Base-by-base conservation (phyloP, 202 grass and related monocot species). In the Dendrocalamus latiflorus region DNA sequence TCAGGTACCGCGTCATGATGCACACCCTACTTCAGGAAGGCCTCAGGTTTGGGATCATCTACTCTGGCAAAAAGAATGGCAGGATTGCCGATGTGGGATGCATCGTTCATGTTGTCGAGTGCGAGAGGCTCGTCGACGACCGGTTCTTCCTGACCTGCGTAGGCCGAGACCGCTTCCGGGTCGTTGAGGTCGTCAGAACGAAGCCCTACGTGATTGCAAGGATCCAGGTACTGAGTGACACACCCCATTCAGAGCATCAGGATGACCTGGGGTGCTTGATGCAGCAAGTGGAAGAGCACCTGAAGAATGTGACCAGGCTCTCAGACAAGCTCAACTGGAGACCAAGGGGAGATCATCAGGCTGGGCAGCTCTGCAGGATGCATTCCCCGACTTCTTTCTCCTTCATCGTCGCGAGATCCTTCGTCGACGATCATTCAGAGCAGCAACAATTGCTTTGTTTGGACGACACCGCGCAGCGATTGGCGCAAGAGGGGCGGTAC, bases 1-100 rank as follows among this genome's bases (percentile, higher is more conserved):
- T 95, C 86, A 85, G 88, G 56, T 88, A 93, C 80, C 93, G 93
- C 54, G 89, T 95, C 79, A 89, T 95, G 90, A 89, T 91, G 88
- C 88, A 93, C 30, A 95, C 88, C 1, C 85, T 95, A 0, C 80
- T 92, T 10, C 83, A 91, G 76, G 79, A 79, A 62, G 84, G 82
- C 47, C 80, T 85, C 33, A 84, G 42, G 11, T 95, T 95, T 12
- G 93, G 93, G 21, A 72, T 95, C 56, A 25, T 95, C 49, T 95
- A 88, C 79, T 86, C 72, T 0, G 68, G 55, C 61, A 70, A 38
- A 9, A 39, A 47, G n/a, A 50, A 37, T 0, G 63, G 48, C 0
- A 41, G 58, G 54, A 78, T 89, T 54, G 88, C 66, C 1, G 81
- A 90, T 26, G 90, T 93, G 0, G 93, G 93, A 33, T 95, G 90